Conservation (phyloP, 2,329 filamentous ascomycete species). For the Monilinia laxa region DNA sequence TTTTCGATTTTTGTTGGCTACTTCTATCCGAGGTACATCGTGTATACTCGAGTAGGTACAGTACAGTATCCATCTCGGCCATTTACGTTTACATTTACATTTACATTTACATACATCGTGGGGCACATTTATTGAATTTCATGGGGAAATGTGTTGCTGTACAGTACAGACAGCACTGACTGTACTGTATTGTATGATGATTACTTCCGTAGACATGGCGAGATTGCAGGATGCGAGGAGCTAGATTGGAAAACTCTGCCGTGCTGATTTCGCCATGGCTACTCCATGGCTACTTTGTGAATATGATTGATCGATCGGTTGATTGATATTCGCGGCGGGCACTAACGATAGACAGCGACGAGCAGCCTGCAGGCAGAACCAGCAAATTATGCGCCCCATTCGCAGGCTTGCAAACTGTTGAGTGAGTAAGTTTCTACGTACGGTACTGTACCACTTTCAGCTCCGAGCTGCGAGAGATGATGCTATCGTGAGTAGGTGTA, state of each 20-base stretch:
- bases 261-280: slow-evolving; percentile 2
- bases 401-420: slow-evolving; percentile 4
- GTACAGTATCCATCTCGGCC: too few species aligned
- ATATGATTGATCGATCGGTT: background rate
- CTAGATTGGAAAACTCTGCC: background rate
- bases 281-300: slow-evolving; percentile 4
- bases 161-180: too few species aligned
- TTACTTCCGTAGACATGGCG: too few species aligned
- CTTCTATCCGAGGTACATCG: too few species aligned
- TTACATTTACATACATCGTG: background rate
- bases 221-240: background rate
- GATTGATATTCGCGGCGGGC: slow-evolving; percentile 4
- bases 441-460: background rate
- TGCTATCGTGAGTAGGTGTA: slow-evolving; percentile 8
- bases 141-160: slow-evolving; percentile 6
- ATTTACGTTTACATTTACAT: too few species aligned
- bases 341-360: background rate
- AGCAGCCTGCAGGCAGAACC: background rate
- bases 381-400: slow-evolving; percentile 11
- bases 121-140: slow-evolving; percentile 13
- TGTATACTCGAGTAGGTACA: too few species aligned
- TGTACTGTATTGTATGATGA: too few species aligned
- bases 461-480: slow-evolving; percentile 9
- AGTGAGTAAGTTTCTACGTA: background rate
- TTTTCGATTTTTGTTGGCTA: too few species aligned